Conservation (phyloP, 1,284 basidiomycete genomes). For the Cystobasidiaceae sp. region DNA sequence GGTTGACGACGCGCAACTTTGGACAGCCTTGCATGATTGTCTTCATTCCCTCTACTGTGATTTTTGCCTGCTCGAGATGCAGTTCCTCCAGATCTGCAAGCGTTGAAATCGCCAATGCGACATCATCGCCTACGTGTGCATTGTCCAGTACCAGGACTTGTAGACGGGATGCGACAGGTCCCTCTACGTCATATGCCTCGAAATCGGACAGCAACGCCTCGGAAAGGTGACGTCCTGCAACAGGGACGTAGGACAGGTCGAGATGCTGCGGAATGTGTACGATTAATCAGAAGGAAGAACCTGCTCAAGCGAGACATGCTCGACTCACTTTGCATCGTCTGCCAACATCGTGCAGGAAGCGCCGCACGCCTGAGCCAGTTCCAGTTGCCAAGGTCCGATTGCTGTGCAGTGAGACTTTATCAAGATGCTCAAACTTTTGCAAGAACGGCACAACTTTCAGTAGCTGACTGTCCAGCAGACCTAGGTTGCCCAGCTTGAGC, state of each 20-base stretch:
- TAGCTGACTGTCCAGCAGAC: constrained; percentile 30
- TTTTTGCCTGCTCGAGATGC: constrained; percentile 25
- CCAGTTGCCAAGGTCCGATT: constrained; percentile 14
- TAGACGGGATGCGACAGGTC: neutral
- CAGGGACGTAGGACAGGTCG: constrained; percentile 15
- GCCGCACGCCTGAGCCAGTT: constrained; percentile 2
- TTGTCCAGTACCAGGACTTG: constrained; percentile 7
- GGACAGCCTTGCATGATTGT: constrained; percentile 28
- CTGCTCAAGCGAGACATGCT: neutral
- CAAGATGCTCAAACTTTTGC: constrained; percentile 34
- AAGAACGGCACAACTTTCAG: constrained; percentile 34
- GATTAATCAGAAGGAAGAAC: neutral
- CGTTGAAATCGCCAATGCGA: constrained; percentile 15
- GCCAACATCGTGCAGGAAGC: constrained; percentile 9
- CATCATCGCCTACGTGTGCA: constrained; percentile 23
- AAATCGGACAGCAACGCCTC: neutral
- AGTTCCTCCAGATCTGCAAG: constrained; percentile 21
- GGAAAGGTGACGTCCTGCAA: constrained; percentile 8
- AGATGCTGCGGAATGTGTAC: neutral
- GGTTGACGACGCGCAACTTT: constrained; percentile 21
- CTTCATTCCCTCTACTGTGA: constrained; percentile 31
- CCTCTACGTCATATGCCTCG: constrained; percentile 4
- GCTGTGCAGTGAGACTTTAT: constrained; percentile 33
- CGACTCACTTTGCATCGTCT: constrained; percentile 9
- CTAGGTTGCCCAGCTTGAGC: constrained; percentile 38